Conservation (phyloP, 1,139 yeast genomes). For the Saccharomyces hybrid region DNA sequence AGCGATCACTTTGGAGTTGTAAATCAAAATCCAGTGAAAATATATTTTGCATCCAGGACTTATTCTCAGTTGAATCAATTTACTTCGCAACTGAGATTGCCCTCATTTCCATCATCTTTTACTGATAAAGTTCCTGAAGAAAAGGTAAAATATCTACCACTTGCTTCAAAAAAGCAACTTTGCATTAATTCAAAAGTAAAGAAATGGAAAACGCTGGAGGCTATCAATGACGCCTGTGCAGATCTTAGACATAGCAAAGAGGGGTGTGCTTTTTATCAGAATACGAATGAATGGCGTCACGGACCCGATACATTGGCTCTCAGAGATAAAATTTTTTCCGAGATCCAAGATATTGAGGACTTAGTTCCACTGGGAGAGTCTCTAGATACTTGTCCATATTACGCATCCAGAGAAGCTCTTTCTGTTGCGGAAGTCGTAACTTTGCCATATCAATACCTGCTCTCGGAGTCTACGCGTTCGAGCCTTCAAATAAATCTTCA, state of each 20-base stretch:
- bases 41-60: slow-evolving; percentile 74
- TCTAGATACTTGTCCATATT: slow-evolving; percentile 70
- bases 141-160: slow-evolving; percentile 51
- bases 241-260: slow-evolving; percentile 53
- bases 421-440: slow-evolving; percentile 64
- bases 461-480: slow-evolving; percentile 57
- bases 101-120: slow-evolving; percentile 58
- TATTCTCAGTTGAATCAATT: slow-evolving; percentile 86
- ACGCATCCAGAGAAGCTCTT: slow-evolving; percentile 56
- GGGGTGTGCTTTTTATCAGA: slow-evolving; percentile 45
- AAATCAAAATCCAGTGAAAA: slow-evolving; percentile 40
- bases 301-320: slow-evolving; percentile 39
- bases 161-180: slow-evolving; percentile 80
- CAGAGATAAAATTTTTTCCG: slow-evolving; percentile 51
- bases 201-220: slow-evolving; percentile 40
- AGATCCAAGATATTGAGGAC: slow-evolving; percentile 78
- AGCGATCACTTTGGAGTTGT: slow-evolving; percentile 5
- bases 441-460: slow-evolving; percentile 74
- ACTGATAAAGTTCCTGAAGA: slow-evolving; percentile 35
- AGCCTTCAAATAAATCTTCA: slow-evolving; percentile 52
- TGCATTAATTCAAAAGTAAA: slow-evolving; percentile 66
- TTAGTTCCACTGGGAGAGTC: slow-evolving; percentile 52
- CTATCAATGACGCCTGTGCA: slow-evolving; percentile 74
- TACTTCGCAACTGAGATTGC: slow-evolving; percentile 58
- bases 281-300: slow-evolving; percentile 21